Evolutionary conservation across 345 rosid species (phyloP).

Genomic region (Euphorbia pulcherrima): DNA sequence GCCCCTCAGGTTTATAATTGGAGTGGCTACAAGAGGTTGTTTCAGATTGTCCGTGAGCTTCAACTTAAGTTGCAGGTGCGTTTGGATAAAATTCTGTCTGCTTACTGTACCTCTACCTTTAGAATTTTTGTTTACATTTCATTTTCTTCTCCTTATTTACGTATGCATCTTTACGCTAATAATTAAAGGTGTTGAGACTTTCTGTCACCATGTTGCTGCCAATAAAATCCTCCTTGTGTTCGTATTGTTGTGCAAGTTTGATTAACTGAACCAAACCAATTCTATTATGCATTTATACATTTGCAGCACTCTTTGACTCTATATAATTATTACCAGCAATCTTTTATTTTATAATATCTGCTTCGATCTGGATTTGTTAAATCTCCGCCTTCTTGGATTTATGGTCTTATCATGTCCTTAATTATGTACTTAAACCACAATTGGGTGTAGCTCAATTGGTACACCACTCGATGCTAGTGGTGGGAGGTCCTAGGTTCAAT

Average conservation of each 20-base stretch:
- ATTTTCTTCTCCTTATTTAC: neutral
- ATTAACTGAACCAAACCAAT: neutral
- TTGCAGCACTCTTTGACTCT: neutral
- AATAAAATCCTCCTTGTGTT: neutral
- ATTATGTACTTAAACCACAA: neutral
- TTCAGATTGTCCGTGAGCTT: conserved; percentile 67
- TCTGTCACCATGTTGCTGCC: neutral
- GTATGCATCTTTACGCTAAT: neutral
- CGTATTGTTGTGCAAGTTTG: neutral
- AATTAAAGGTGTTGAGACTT: neutral
- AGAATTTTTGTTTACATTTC: neutral
- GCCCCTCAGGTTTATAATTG: conserved; percentile 81
- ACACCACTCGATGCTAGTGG: too few species aligned
- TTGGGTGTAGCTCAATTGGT: too few species aligned
- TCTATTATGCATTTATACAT: neutral
- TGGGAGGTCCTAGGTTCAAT: too few species aligned
- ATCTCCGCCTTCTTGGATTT: neutral
- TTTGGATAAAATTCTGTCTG: neutral
- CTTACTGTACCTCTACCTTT: neutral
- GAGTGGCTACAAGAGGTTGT: conserved; percentile 78
- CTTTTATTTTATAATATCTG: neutral
- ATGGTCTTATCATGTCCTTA: neutral
- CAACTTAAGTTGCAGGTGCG: conserved; percentile 83
- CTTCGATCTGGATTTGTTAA: neutral
- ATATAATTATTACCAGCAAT: neutral